A percentile compares a stretch with the other conserved stretches of the same genome.
These are phyloP conservation scores for Carnegiea gigantea DNA, from an alignment of 179 eudicot species.

Conservation along the genomic window DNA sequence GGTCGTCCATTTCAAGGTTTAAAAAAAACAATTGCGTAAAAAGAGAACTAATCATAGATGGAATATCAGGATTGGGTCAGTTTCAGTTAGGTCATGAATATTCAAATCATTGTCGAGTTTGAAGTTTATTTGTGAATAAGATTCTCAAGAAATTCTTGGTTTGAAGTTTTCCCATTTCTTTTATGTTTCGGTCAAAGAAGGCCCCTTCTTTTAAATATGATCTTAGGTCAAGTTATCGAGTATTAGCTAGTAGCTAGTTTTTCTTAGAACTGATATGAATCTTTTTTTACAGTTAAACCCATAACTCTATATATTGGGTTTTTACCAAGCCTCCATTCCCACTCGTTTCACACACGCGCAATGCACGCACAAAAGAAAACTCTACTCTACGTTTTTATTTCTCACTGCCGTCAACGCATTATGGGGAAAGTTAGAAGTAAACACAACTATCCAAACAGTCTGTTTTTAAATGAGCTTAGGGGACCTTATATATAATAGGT, in stretches of 20 bases:
- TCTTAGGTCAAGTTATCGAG: not conserved
- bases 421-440: conserved; percentile 22
- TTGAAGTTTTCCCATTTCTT: not conserved
- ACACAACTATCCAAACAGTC: conserved; percentile 9
- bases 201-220: not conserved
- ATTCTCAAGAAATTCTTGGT: not conserved
- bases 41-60: not conserved
- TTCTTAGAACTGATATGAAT: not conserved
- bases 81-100: not conserved
- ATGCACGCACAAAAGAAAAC: conserved; percentile 1
- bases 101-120: too few relatives aligned
- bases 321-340: not conserved
- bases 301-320: not conserved
- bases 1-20: not conserved
- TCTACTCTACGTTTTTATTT: not conserved
- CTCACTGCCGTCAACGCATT: conserved; percentile 28
- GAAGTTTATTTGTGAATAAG: not conserved
- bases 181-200: not conserved
- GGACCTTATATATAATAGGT: conserved; percentile 25
- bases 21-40: not conserved
- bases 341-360: conserved; percentile 11
- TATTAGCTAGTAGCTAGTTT: not conserved
- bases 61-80: not conserved
- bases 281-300: not conserved
- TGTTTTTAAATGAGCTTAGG: conserved; percentile 22